Conservation (phyloP, 2,329 filamentous ascomycete species). For the Cytospora paraplurivora region DNA sequence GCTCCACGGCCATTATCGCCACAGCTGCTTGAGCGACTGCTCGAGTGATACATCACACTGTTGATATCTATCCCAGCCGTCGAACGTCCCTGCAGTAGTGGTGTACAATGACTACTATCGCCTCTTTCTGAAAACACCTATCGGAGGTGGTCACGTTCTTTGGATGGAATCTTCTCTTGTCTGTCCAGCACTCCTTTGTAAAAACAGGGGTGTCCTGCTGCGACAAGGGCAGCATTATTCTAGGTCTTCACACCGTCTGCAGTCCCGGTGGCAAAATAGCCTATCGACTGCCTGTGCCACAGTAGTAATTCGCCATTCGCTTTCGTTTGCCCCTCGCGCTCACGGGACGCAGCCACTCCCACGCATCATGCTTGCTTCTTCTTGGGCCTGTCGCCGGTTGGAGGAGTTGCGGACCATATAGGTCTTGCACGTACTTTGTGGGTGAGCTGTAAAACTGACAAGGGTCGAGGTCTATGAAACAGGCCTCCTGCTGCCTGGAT, state of each 20-base stretch:
- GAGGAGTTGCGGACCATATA: constrained; percentile 40
- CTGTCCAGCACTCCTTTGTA: constrained; percentile 26
- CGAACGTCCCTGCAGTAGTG: constrained; percentile 32
- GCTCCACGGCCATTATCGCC: not conserved
- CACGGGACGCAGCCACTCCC: constrained; percentile 48
- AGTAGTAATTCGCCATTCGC: constrained; percentile 37
- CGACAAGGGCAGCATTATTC: not conserved
- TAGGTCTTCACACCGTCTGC: constrained; percentile 39
- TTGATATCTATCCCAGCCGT: constrained; percentile 9
- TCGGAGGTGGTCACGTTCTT: constrained; percentile 37
- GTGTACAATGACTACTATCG: constrained; percentile 53
- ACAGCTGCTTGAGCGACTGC: constrained; percentile 6
- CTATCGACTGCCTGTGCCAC: constrained; percentile 37
- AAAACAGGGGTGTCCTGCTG: constrained; percentile 23
- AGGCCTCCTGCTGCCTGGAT: too few relatives aligned
- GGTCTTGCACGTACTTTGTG: constrained; percentile 44
- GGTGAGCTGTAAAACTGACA: too few relatives aligned
- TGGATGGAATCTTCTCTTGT: constrained; percentile 21
- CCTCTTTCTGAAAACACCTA: constrained; percentile 45
- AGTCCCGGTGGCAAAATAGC: constrained; percentile 37
- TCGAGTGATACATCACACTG: constrained; percentile 8
- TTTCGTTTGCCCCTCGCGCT: constrained; percentile 45
- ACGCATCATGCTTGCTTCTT: constrained; percentile 45
- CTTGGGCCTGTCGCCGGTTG: constrained; percentile 35
- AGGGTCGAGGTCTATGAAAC: too few relatives aligned